phyloP scores from a whole-genome alignment of 108 stramenopile genomes.

The Phaeodactylum tricornutum region DNA sequence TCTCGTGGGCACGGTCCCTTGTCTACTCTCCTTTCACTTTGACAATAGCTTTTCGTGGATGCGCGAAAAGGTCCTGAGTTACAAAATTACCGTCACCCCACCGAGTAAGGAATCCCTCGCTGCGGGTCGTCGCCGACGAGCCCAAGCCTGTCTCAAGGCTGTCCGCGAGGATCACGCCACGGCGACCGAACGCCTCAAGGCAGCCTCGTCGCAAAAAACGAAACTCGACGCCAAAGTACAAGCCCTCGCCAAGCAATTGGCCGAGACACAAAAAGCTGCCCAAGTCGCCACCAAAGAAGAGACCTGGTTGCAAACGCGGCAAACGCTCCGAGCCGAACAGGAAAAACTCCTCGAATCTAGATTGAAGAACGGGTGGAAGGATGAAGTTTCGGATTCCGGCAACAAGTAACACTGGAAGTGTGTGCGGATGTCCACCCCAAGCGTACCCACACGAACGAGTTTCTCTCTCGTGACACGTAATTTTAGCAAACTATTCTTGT shows the following conservation, averaged over 20 bases:
- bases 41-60: constrained; percentile 88
- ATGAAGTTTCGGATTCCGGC: no score
- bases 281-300: constrained; percentile 51
- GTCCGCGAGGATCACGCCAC: constrained; percentile 39
- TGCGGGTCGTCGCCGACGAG: constrained; percentile 60
- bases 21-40: constrained; percentile 61
- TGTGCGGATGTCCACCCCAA: no score
- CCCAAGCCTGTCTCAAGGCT: constrained; percentile 57
- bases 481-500: no score
- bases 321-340: constrained; percentile 50
- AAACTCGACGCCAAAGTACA: constrained; percentile 34
- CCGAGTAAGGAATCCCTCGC: constrained; percentile 45
- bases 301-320: constrained; percentile 42
- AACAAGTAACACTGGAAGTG: no score
- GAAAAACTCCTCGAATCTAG: constrained; percentile 35
- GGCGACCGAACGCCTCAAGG: constrained; percentile 26
- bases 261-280: constrained; percentile 45
- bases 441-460: no score
- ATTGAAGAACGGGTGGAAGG: constrained; percentile 62
- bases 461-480: no score
- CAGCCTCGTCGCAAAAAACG: constrained; percentile 21
- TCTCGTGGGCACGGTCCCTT: constrained; percentile 77
- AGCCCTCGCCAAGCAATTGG: constrained; percentile 38
- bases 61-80: constrained; percentile 68
- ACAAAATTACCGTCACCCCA: constrained; percentile 67